A percentile compares a stretch with the other conserved stretches of the same genome.
phyloP scores from a whole-genome alignment of 306 rosid species.

The Mimosa bimucronata region DNA sequence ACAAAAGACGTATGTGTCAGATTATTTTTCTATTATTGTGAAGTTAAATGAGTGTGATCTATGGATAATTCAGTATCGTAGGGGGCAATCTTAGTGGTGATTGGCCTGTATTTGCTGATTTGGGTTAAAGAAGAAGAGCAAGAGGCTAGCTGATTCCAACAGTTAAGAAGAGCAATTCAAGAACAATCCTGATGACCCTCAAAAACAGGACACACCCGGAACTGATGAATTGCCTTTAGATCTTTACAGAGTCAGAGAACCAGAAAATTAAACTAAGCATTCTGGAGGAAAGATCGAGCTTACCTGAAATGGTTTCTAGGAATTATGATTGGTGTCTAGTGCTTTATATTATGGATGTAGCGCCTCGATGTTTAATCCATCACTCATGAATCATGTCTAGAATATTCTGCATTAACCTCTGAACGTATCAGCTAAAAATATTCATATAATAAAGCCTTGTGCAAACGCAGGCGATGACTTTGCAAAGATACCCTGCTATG shows the following conservation, averaged over 20 bases:
- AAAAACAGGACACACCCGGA: not conserved
- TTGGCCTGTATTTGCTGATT: constrained; percentile 71
- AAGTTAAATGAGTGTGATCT: not conserved
- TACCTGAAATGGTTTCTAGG: not conserved
- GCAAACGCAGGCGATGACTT: no score
- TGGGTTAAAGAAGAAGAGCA: constrained; percentile 80
- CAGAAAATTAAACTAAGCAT: not conserved
- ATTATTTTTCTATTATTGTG: not conserved
- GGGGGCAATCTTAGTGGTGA: constrained; percentile 67
- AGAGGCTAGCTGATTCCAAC: constrained; percentile 1
- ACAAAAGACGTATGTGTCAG: not conserved
- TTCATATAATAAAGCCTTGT: no score
- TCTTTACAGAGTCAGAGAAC: not conserved
- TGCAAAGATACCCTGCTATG: no score
- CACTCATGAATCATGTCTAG: no score
- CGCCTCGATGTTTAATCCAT: no score
- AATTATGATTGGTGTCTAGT: no score
- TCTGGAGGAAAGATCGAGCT: not conserved
- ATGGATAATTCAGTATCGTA: constrained; percentile 54
- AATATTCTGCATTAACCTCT: no score
- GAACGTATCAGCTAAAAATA: no score
- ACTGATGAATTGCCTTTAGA: not conserved
- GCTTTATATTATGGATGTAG: no score
- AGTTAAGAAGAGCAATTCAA: not conserved
- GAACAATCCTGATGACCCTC: not conserved